A percentile compares a stretch with the other conserved stretches of the same genome.
Evolutionary conservation across 306 rosid species (phyloP).

Genomic region (Gleditsia sinensis): DNA sequence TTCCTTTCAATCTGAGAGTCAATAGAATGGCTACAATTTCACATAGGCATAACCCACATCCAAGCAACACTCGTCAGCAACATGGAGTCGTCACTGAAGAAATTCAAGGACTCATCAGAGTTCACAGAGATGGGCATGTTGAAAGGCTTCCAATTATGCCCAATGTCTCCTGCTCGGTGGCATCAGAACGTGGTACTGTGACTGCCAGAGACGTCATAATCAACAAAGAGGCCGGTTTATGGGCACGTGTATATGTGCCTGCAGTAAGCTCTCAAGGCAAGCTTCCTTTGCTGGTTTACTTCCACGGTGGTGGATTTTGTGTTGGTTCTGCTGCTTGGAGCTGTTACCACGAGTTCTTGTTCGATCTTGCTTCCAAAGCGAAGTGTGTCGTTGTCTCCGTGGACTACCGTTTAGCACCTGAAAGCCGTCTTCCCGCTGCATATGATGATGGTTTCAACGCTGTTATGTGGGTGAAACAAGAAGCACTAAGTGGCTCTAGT

Average conservation of each 20-base stretch:
- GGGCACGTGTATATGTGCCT: constrained; percentile 74
- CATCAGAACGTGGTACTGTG: constrained; percentile 44
- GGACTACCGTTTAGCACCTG: constrained; percentile 76
- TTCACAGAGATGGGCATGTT: constrained; percentile 61
- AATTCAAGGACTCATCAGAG: constrained; percentile 75
- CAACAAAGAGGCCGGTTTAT: constrained; percentile 54
- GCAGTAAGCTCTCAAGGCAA: constrained; percentile 10
- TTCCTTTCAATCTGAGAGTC: constrained; percentile 23
- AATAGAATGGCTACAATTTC: constrained; percentile 65
- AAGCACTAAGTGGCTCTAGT: constrained; percentile 34
- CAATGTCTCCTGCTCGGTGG: constrained; percentile 46
- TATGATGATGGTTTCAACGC: constrained; percentile 72
- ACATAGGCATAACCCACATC: constrained; percentile 33
- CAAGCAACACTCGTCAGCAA: constrained; percentile 38
- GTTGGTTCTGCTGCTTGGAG: constrained; percentile 90
- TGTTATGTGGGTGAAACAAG: constrained; percentile 75
- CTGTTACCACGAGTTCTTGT: constrained; percentile 79
- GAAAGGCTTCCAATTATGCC: constrained; percentile 72
- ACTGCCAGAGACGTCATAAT: constrained; percentile 60
- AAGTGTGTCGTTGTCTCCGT: constrained; percentile 66
- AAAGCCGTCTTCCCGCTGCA: constrained; percentile 70
- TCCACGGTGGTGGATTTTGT: constrained; percentile 97
- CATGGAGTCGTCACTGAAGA: constrained; percentile 55
- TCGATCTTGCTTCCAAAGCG: constrained; percentile 57
- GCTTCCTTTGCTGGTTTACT: constrained; percentile 70